Evolutionary conservation across 352 stramenopile genomes (phyloP).

Genomic region (Globisporangium ultimum): DNA sequence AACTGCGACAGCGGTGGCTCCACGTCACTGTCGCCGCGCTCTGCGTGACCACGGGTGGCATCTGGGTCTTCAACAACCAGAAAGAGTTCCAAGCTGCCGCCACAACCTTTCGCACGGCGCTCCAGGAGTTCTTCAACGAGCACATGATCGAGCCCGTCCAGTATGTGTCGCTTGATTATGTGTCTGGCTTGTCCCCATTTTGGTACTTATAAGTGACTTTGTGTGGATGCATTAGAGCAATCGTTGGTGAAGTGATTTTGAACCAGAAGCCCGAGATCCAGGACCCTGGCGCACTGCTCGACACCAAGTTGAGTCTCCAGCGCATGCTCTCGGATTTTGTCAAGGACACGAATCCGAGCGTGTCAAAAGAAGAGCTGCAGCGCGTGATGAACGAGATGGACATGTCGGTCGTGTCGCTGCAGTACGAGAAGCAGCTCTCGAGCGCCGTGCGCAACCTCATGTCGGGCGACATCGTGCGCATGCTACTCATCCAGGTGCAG

Average conservation of each 20-base stretch:
- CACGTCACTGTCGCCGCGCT: conserved; percentile 54
- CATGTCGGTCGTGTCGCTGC: conserved; percentile 72
- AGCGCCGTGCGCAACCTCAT: conserved; percentile 75
- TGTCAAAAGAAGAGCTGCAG: conserved; percentile 34
- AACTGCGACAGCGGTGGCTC: conserved; percentile 71
- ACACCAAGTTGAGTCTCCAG: conserved; percentile 78
- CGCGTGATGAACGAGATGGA: conserved; percentile 62
- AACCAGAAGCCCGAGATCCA: conserved; percentile 86
- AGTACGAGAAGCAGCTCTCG: conserved; percentile 65
- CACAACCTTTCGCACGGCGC: conserved; percentile 27
- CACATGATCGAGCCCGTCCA: conserved; percentile 78
- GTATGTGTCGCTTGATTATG: conserved; percentile 15
- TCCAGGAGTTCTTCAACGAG: conserved; percentile 74
- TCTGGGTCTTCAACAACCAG: conserved; percentile 71
- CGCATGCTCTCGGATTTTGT: conserved; percentile 83
- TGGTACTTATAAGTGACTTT: not conserved
- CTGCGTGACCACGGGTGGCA: conserved; percentile 45
- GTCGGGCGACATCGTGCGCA: conserved; percentile 82
- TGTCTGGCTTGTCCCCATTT: not conserved
- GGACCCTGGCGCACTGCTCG: conserved; percentile 63
- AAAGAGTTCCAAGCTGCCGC: conserved; percentile 54
- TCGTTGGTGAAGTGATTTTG: conserved; percentile 74
- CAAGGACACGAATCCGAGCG: conserved; percentile 62
- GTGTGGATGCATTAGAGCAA: conserved; percentile 34
- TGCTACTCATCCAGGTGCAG: conserved; percentile 86